These are phyloP conservation scores for Diaporthe amygdali DNA, from an alignment of 2,329 filamentous ascomycete genomes.

Conservation along the genomic window DNA sequence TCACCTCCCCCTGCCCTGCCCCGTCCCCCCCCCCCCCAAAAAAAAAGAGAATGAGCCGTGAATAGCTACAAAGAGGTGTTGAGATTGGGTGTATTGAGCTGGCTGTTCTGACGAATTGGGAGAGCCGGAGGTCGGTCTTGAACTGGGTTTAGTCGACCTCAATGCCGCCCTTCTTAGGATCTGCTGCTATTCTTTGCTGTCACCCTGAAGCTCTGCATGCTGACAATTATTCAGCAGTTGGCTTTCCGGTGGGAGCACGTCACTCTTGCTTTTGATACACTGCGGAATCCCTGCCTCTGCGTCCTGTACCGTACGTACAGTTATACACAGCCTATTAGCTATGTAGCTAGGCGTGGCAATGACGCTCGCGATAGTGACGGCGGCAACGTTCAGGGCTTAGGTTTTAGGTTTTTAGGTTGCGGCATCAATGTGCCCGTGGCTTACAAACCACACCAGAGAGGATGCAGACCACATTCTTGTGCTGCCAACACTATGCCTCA, in stretches of 20 bases:
- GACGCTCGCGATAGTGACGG: background rate
- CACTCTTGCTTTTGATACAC: background rate
- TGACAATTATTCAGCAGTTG: conserved; percentile 10
- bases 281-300: background rate
- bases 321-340: too few species aligned
- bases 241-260: background rate
- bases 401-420: conserved; percentile 6
- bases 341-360: background rate
- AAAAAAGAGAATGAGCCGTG: background rate
- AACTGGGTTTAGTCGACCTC: background rate
- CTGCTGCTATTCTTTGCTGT: background rate
- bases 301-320: too few species aligned
- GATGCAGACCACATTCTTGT: too few species aligned
- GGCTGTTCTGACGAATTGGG: background rate
- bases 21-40: background rate
- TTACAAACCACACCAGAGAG: background rate
- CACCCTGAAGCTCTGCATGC: conserved; percentile 1
- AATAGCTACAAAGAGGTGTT: background rate
- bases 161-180: background rate
- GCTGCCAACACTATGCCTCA: background rate
- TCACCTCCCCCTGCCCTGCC: background rate
- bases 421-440: background rate
- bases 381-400: background rate
- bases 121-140: conserved; percentile 1
- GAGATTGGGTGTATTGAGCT: background rate